Conservation (phyloP, 306 rosid species). For the Amphicarpaea edgeworthii region DNA sequence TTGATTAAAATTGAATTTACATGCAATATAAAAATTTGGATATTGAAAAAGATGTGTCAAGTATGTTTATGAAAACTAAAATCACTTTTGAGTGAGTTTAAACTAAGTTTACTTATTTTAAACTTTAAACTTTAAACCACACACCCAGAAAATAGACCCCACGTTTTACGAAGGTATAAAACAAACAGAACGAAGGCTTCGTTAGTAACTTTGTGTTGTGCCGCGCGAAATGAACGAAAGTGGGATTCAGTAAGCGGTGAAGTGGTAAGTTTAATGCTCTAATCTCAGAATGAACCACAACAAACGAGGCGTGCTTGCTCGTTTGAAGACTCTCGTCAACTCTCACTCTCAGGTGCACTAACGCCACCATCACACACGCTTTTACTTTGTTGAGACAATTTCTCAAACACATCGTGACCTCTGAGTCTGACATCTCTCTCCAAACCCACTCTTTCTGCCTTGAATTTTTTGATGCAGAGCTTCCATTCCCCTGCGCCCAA, state of each 20-base stretch:
- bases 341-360: constrained; percentile 40
- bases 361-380: no score
- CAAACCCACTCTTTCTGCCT: not conserved
- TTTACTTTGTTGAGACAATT: constrained; percentile 45
- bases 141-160: no score
- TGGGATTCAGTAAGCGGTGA: not conserved
- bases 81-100: no score
- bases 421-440: not conserved
- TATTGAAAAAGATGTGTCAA: no score
- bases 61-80: no score
- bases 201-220: not conserved
- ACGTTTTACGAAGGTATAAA: no score
- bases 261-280: constrained; percentile 30
- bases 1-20: no score
- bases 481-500: constrained; percentile 31
- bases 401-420: constrained; percentile 48
- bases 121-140: no score
- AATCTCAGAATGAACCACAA: constrained; percentile 32
- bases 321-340: constrained; percentile 39
- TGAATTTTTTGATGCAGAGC: constrained; percentile 26
- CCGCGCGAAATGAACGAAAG: constrained; percentile 20
- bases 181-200: no score
- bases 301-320: constrained; percentile 44
- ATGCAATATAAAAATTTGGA: no score
- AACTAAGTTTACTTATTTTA: no score